Percentiles rank a stretch among this genome's conserved stretches.
Evolutionary conservation across 257 asterid species (phyloP).

Genomic region (Solanum etuberosum): DNA sequence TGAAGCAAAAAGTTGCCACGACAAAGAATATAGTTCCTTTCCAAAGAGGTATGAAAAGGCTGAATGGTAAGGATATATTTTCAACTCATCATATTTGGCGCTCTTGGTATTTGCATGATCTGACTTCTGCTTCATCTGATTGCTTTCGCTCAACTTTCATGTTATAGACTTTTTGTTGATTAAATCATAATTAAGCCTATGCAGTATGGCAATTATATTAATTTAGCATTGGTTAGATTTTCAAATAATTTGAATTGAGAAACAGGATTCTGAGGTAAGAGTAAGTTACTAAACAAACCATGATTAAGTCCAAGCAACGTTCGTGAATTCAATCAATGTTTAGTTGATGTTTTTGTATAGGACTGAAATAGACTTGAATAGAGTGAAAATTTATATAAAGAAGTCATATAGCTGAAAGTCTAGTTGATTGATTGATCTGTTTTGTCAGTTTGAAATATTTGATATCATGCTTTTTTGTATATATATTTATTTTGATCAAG

Average conservation of each 20-base stretch:
- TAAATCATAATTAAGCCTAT: not conserved
- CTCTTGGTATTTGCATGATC: not conserved
- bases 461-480: not conserved
- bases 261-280: not conserved
- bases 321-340: not conserved
- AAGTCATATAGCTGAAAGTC: not conserved
- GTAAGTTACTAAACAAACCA: not conserved
- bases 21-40: constrained; percentile 4
- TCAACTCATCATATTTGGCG: not conserved
- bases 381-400: not conserved
- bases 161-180: not conserved
- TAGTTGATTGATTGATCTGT: not conserved
- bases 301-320: not conserved
- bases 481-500: not conserved
- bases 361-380: not conserved
- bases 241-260: not conserved
- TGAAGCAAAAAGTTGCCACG: constrained; percentile 19
- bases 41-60: constrained; percentile 28
- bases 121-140: not conserved
- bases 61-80: constrained; percentile 16
- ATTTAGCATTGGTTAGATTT: not conserved
- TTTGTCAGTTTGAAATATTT: not conserved
- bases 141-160: not conserved
- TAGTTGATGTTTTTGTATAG: not conserved
- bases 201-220: not conserved